A percentile compares a stretch with the other conserved stretches of the same genome.
Evolutionary conservation across 306 rosid genomes (phyloP).

Genomic region (Prunus mongolica): DNA sequence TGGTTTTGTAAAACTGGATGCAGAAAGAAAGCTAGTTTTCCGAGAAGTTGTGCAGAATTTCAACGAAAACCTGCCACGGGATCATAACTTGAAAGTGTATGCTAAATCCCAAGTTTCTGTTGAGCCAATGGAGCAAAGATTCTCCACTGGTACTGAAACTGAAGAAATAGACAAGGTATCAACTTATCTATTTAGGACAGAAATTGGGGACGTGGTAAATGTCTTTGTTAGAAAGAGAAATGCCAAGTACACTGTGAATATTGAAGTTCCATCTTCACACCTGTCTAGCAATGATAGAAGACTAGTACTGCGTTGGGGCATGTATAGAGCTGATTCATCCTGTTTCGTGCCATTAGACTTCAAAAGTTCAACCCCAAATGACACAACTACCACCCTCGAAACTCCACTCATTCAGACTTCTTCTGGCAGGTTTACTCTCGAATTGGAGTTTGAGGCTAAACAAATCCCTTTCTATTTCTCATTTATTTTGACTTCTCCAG

Average conservation of each 20-base stretch:
- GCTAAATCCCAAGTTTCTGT: conserved; percentile 47
- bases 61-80: conserved; percentile 5
- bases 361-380: conserved; percentile 23
- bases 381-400: conserved; percentile 25
- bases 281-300: conserved; percentile 22
- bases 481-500: conserved; percentile 44
- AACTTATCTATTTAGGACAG: conserved; percentile 71
- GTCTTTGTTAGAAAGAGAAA: conserved; percentile 56
- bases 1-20: conserved; percentile 28
- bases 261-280: conserved; percentile 54
- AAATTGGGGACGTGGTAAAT: conserved; percentile 55
- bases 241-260: conserved; percentile 40
- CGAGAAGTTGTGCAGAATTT: conserved; percentile 24
- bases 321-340: conserved; percentile 55
- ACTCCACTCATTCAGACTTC: conserved; percentile 36
- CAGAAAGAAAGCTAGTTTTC: conserved; percentile 27
- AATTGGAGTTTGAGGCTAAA: conserved; percentile 64
- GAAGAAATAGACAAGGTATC: conserved; percentile 38
- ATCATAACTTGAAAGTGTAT: conserved; percentile 23
- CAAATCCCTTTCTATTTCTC: conserved; percentile 71
- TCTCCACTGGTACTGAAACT: conserved; percentile 23
- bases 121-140: conserved; percentile 30
- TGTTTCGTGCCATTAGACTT: conserved; percentile 28
- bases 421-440: conserved; percentile 37
- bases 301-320: conserved; percentile 63